Evolutionary conservation across 179 eudicot genomes (phyloP), one percentile per base, ranked within the genome.

Genomic region (Spinacia oleracea): DNA sequence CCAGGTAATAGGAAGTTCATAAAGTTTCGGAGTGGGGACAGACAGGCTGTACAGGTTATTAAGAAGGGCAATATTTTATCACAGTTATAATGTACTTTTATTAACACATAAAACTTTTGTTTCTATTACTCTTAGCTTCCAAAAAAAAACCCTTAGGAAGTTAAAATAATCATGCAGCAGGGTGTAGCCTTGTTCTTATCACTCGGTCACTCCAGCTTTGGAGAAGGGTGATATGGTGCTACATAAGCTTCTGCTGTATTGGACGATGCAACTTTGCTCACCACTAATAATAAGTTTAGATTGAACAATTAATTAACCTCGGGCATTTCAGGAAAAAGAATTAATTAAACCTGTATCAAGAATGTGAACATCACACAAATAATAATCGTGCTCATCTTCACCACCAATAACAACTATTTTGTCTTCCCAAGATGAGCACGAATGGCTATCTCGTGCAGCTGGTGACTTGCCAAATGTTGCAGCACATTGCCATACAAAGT

Each of bases 401-500:
- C 99, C 99, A 51, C 98, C 99, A 78, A 96, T 89, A 31, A 96
- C 90, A 69, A 96, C 84, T 25, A 96, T 85, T 80, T 88, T 91
- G 86, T 89, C 92, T 81, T 83, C 91, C 97, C 98, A 96, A 78
- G 98, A 82, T 63, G 94, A 90, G 82, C 99, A 96, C 29, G 94
- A 87, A 86, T 96, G 98, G 74, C 97, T 93, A 60, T 89, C 93
- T 38, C 99, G 93, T 77, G 92, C 89, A 82, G 91, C 84, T 23
- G 99, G 99, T 75, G 91, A 90, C 83, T 77, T 81, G 48, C 99
- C 99, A 20, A 87, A 86, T 72, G 98, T 89, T 38, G 68, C 66
- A 76, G 88, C 90, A 65, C 84, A 84, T 74, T 86, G 90, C 99
- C 99, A 96, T 12, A 89, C 84, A 80, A 88, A 89, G 55, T 86